Percentiles rank a stretch among this genome's conserved stretches.
phyloP scores from a whole-genome alignment of 2,329 filamentous ascomycete genomes.

The Sphaerulina vaccinii region DNA sequence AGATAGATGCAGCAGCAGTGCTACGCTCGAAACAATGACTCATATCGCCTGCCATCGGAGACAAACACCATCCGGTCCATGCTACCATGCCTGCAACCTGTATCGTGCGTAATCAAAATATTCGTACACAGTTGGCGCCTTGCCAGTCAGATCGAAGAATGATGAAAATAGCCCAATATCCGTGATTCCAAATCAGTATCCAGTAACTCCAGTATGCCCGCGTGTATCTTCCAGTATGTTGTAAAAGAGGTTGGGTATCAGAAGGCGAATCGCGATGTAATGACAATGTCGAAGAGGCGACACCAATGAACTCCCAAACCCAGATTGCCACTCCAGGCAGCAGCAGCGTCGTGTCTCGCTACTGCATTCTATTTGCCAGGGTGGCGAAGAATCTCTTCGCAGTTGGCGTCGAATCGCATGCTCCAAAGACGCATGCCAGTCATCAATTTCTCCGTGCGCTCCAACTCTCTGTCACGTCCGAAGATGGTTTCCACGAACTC shows the following conservation, averaged over 20 bases:
- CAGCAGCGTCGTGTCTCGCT: constrained; percentile 16
- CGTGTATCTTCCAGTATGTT: constrained; percentile 7
- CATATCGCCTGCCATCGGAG: constrained; percentile 9
- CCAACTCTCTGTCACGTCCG: constrained; percentile 82
- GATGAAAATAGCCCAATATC: background rate
- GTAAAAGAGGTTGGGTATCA: constrained; percentile 11
- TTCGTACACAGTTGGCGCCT: background rate
- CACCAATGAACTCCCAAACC: constrained; percentile 10
- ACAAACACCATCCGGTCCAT: constrained; percentile 3
- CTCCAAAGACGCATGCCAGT: constrained; percentile 83
- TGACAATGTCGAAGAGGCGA: constrained; percentile 13
- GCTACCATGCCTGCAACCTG: constrained; percentile 6
- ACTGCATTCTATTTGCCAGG: constrained; percentile 42
- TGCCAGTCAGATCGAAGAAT: constrained; percentile 7
- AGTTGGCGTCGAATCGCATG: constrained; percentile 93
- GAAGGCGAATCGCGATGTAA: constrained; percentile 13
- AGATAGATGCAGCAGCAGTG: constrained; percentile 6
- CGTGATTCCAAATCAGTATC: background rate
- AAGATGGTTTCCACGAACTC: constrained; percentile 98
- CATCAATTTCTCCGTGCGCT: constrained; percentile 92
- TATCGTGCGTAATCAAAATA: constrained; percentile 3
- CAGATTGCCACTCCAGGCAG: constrained; percentile 27
- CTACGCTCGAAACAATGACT: constrained; percentile 12
- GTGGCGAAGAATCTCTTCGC: constrained; percentile 75
- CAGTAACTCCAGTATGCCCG: constrained; percentile 6